These are phyloP conservation scores for Gossypium trilobum DNA, from an alignment of 441 rosid genomes.

Conservation along the genomic window DNA sequence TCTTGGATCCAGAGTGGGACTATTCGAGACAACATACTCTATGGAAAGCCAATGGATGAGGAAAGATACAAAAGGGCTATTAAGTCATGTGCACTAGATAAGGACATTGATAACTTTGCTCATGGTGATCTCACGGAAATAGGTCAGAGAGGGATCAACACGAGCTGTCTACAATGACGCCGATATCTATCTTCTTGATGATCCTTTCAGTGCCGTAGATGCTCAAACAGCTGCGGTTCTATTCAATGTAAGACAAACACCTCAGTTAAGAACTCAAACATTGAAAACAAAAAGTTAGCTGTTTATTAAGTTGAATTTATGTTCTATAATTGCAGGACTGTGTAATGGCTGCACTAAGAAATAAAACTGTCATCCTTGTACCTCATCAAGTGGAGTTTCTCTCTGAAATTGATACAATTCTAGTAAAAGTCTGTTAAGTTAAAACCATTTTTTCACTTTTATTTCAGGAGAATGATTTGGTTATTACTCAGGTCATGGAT, in stretches of 20 bases:
- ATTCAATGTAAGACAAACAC: slow-evolving; percentile 46
- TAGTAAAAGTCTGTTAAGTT: slow-evolving; percentile 31
- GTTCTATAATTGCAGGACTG: slow-evolving; percentile 47
- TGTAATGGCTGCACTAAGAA: slow-evolving; percentile 47
- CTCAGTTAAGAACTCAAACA: neutral
- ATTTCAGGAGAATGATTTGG: neutral
- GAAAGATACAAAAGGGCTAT: slow-evolving; percentile 50
- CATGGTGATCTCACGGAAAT: slow-evolving; percentile 85
- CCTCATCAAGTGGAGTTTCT: slow-evolving; percentile 96
- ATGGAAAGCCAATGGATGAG: slow-evolving; percentile 62
- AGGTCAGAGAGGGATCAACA: slow-evolving; percentile 82
- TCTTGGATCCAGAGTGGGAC: slow-evolving; percentile 95
- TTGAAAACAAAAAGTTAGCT: neutral
- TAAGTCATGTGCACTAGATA: slow-evolving; percentile 62
- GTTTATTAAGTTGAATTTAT: no score
- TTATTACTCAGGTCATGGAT: slow-evolving; percentile 49
- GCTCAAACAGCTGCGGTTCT: slow-evolving; percentile 70
- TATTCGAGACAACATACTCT: slow-evolving; percentile 64
- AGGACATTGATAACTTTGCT: slow-evolving; percentile 52
- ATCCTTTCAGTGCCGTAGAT: slow-evolving; percentile 78
- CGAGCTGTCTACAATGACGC: slow-evolving; percentile 73
- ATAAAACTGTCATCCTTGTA: slow-evolving; percentile 70
- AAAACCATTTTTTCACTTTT: neutral
- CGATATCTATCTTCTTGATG: slow-evolving; percentile 76
- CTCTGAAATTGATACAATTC: slow-evolving; percentile 52